phyloP scores from a whole-genome alignment of 306 rosid species.

The Myrica gale region DNA sequence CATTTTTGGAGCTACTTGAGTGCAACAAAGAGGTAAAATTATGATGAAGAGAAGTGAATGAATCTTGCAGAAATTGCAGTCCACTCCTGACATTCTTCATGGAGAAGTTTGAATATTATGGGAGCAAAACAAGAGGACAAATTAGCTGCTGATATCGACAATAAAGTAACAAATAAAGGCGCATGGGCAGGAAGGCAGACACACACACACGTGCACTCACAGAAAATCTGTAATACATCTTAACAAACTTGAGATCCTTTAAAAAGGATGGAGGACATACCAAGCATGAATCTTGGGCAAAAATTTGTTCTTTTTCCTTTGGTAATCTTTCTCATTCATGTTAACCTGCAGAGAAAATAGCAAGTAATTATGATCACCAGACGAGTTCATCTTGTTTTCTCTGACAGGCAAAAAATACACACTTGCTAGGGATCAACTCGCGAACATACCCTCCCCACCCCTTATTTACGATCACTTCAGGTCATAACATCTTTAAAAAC shows the following conservation, averaged over 20 bases:
- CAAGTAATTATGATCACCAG: constrained; percentile 2
- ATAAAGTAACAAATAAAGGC: too few relatives aligned
- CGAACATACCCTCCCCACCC: neutral
- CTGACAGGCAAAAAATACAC: neutral
- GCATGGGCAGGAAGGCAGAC: neutral
- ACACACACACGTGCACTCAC: neutral
- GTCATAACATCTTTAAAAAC: neutral
- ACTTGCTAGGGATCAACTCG: neutral
- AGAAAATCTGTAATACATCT: too few relatives aligned
- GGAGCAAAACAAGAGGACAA: neutral
- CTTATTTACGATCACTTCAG: neutral
- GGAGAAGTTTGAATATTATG: neutral
- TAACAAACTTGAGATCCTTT: constrained; percentile 2
- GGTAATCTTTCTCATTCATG: constrained; percentile 97
- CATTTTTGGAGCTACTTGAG: neutral
- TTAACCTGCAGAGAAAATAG: constrained; percentile 66
- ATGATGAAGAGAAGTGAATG: neutral
- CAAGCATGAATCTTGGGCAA: constrained; percentile 97
- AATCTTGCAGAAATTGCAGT: neutral
- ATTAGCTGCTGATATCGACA: neutral
- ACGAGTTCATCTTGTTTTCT: neutral
- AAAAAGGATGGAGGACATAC: constrained; percentile 35
- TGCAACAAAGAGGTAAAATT: neutral
- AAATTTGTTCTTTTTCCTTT: constrained; percentile 95
- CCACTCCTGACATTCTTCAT: neutral